These are phyloP conservation scores for Pholiota adiposa DNA, from an alignment of 1,284 basidiomycete species.

Conservation along the genomic window DNA sequence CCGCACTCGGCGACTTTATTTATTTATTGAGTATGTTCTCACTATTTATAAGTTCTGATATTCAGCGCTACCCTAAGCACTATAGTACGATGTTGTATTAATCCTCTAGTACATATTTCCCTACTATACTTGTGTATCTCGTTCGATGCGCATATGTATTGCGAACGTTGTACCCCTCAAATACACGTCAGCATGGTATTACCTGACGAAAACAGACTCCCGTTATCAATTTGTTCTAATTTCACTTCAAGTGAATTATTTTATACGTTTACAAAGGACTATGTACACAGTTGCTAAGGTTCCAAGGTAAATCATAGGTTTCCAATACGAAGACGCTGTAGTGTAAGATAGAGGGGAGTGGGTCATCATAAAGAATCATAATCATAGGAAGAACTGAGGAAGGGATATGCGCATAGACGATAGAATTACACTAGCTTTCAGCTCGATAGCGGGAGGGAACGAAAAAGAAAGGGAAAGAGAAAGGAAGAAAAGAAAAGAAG, in stretches of 20 bases:
- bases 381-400: conserved; percentile 6
- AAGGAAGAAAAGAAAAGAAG: neutral
- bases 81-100: too few species aligned
- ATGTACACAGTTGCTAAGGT: neutral
- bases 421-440: conserved; percentile 4
- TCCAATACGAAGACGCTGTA: neutral
- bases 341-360: neutral
- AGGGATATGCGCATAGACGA: conserved; percentile 7
- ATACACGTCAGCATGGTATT: too few species aligned
- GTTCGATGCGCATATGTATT: too few species aligned
- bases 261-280: neutral
- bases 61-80: too few species aligned
- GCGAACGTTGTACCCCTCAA: too few species aligned
- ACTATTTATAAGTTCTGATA: too few species aligned
- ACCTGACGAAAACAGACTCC: too few species aligned
- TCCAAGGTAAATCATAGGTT: neutral
- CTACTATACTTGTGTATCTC: too few species aligned
- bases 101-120: too few species aligned
- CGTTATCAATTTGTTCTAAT: neutral
- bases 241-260: neutral
- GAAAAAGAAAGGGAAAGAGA: neutral
- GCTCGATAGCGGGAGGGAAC: neutral
- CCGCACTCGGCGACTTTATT: too few species aligned
- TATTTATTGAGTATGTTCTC: too few species aligned
- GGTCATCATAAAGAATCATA: conserved; percentile 2